A percentile compares a stretch with the other conserved stretches of the same genome.
Evolutionary conservation across 31 red algal genomes (phyloP).

Genomic region (Endocladia muricata): DNA sequence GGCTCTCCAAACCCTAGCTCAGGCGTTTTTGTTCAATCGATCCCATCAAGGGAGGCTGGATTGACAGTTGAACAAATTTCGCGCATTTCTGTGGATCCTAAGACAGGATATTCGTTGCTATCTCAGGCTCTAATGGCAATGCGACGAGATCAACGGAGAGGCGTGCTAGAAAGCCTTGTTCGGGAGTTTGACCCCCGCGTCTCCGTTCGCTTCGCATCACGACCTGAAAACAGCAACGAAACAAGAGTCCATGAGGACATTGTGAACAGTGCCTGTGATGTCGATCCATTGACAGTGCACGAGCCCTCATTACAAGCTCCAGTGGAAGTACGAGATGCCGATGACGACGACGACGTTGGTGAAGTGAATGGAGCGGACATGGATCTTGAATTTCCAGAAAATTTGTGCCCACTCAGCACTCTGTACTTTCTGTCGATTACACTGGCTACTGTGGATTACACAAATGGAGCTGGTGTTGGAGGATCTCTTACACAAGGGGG

Average conservation of each 20-base stretch:
- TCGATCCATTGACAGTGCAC: slow-evolving; percentile 2
- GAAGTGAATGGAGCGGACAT: not conserved
- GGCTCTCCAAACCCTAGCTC: not conserved
- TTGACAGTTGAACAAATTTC: slow-evolving; percentile 9
- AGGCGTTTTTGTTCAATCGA: not conserved
- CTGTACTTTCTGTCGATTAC: slow-evolving; percentile 56
- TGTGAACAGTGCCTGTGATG: not conserved
- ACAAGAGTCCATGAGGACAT: slow-evolving; percentile 14
- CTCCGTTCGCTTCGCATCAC: not conserved
- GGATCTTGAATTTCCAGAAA: slow-evolving; percentile 13
- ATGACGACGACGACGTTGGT: slow-evolving; percentile 30
- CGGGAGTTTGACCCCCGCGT: slow-evolving; percentile 67
- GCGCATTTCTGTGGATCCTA: slow-evolving; percentile 34
- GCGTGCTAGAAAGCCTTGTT: slow-evolving; percentile 47
- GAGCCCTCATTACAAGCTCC: not conserved
- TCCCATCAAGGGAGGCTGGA: not conserved
- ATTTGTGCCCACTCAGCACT: slow-evolving; percentile 18
- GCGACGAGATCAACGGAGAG: slow-evolving; percentile 53
- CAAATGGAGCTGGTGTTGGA: slow-evolving; percentile 58
- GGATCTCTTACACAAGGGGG: slow-evolving; percentile 58
- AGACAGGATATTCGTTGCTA: slow-evolving; percentile 59
- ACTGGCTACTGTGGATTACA: slow-evolving; percentile 54
- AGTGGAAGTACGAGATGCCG: not conserved
- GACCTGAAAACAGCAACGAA: slow-evolving; percentile 23
- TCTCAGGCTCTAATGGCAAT: slow-evolving; percentile 59